Percentiles rank a stretch among this genome's conserved stretches.
Evolutionary conservation across 257 asterid genomes (phyloP).

Genomic region (Nicotiana otophora): DNA sequence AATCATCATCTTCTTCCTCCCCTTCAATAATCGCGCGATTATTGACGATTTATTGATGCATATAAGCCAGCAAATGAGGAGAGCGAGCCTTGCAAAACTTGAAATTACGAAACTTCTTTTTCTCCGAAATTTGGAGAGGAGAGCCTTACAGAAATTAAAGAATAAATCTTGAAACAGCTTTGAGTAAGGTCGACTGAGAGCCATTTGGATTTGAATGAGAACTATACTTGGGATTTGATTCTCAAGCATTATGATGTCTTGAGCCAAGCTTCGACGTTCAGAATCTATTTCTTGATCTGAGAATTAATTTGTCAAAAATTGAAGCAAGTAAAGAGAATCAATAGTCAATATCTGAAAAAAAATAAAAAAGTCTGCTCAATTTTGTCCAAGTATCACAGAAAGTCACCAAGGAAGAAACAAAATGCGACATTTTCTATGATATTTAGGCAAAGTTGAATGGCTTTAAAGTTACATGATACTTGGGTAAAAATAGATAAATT

Average conservation of each 20-base stretch:
- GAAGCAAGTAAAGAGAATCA: conserved; percentile 31
- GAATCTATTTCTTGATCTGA: neutral
- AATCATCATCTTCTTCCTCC: neutral
- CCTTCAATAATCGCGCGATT: conserved; percentile 4
- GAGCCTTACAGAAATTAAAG: conserved; percentile 12
- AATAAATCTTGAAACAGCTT: neutral
- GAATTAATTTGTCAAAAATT: neutral
- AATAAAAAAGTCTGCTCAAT: too few species aligned
- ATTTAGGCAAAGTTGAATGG: neutral
- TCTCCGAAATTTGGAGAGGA: conserved; percentile 20
- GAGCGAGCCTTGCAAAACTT: conserved; percentile 4
- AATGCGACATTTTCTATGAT: too few species aligned
- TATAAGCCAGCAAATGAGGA: conserved; percentile 23
- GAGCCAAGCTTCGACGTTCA: neutral
- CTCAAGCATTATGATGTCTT: conserved; percentile 38
- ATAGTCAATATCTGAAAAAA: conserved; percentile 9
- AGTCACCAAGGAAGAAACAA: too few species aligned
- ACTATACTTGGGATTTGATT: conserved; percentile 36
- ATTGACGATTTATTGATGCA: conserved; percentile 28
- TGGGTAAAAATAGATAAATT: too few species aligned
- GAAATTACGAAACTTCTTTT: neutral
- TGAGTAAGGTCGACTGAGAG: neutral
- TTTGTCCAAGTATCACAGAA: too few species aligned
- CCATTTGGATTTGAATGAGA: conserved; percentile 4
- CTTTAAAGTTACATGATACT: too few species aligned